A percentile compares a stretch with the other conserved stretches of the same genome.
phyloP scores from a whole-genome alignment of 2,329 filamentous ascomycete genomes.

The Rhexocercosporidium sp. region DNA sequence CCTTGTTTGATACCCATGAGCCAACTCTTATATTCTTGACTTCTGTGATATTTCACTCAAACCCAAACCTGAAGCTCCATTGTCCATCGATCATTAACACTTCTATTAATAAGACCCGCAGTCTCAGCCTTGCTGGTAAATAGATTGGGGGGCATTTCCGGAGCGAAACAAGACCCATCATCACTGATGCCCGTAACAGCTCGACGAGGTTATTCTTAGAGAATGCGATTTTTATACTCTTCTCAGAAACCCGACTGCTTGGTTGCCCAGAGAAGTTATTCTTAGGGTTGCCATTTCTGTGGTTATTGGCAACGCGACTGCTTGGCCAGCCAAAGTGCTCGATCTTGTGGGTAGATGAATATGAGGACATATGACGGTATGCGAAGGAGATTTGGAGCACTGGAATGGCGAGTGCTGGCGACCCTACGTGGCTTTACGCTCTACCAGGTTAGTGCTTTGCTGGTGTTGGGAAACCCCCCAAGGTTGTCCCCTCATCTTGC shows the following conservation, averaged over 20 bases:
- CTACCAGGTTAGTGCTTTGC: too few relatives aligned
- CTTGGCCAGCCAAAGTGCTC: too few relatives aligned
- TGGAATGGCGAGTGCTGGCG: too few relatives aligned
- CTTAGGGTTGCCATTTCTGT: neutral
- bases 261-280: conserved; percentile 2
- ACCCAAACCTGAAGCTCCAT: neutral
- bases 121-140: neutral
- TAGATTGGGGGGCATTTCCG: neutral
- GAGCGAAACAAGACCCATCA: neutral
- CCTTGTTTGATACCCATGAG: neutral
- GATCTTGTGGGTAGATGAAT: too few relatives aligned
- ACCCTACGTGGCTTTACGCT: too few relatives aligned
- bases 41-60: neutral
- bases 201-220: too few relatives aligned
- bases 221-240: too few relatives aligned
- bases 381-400: too few relatives aligned
- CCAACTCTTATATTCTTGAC: neutral
- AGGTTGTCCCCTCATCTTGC: too few relatives aligned
- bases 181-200: too few relatives aligned
- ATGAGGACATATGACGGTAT: too few relatives aligned
- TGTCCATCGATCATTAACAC: neutral
- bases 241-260: neutral
- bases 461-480: too few relatives aligned
- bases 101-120: neutral
- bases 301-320: neutral